Percentiles rank a stretch among this genome's conserved stretches.
phyloP scores from a whole-genome alignment of 148 eudicot genomes.

The Gaultheria prostrata region DNA sequence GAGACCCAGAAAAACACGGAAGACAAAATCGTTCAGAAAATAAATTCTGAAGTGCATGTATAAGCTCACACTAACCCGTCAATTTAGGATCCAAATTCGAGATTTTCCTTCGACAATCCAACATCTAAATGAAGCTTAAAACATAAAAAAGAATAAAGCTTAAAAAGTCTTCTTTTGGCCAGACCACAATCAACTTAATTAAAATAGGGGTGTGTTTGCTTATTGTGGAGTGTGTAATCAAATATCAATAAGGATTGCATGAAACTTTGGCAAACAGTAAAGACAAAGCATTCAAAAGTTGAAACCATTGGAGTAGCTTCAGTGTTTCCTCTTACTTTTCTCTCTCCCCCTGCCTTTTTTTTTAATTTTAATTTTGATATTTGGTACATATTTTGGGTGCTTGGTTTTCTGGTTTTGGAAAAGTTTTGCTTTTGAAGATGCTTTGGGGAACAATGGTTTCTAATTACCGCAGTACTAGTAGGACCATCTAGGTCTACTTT shows the following conservation, averaged over 20 bases:
- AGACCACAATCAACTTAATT: background rate
- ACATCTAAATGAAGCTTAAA: background rate
- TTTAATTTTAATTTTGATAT: background rate
- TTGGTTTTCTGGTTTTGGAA: background rate
- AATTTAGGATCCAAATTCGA: too few relatives aligned
- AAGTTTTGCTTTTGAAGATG: background rate
- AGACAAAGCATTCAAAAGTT: slow-evolving; percentile 19
- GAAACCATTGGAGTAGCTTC: slow-evolving; percentile 13
- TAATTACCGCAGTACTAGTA: background rate
- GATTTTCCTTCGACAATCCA: background rate
- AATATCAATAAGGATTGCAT: background rate
- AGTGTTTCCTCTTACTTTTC: slow-evolving; percentile 4
- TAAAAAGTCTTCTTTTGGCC: background rate
- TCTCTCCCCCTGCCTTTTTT: background rate
- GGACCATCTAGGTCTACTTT: background rate
- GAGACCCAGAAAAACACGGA: too few relatives aligned
- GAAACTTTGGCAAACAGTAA: slow-evolving; percentile 16
- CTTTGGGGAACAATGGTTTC: background rate
- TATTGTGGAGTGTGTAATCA: slow-evolving; percentile 16
- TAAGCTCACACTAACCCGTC: too few relatives aligned
- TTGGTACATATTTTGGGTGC: background rate
- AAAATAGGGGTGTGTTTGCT: slow-evolving; percentile 4
- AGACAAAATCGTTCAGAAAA: too few relatives aligned
- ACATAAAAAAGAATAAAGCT: background rate
- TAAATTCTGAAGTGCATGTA: too few relatives aligned